These are phyloP conservation scores for Fusarium sp. DNA, from an alignment of 2,329 filamentous ascomycete genomes.

Conservation along the genomic window DNA sequence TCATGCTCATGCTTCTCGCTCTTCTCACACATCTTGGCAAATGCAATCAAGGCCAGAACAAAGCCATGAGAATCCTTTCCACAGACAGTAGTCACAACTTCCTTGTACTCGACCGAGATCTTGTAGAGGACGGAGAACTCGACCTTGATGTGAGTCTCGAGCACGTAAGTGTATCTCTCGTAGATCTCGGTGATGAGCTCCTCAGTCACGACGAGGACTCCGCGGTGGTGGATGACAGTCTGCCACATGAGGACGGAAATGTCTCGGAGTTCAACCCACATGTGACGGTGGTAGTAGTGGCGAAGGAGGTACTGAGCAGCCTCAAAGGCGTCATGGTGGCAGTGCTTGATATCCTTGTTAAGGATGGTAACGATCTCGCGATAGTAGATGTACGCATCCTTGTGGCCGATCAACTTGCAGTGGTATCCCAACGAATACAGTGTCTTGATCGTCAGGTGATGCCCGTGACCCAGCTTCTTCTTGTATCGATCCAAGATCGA, in stretches of 20 bases:
- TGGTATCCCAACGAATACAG: slow-evolving; percentile 44
- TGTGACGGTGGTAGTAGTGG: slow-evolving; percentile 54
- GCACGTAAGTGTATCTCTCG: slow-evolving; percentile 56
- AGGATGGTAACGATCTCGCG: slow-evolving; percentile 49
- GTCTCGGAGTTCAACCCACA: slow-evolving; percentile 56
- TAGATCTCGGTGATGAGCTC: slow-evolving; percentile 53
- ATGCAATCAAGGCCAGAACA: slow-evolving; percentile 47
- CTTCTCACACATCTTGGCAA: slow-evolving; percentile 57
- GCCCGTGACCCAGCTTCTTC: slow-evolving; percentile 36
- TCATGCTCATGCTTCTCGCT: slow-evolving; percentile 54
- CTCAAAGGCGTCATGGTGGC: slow-evolving; percentile 54
- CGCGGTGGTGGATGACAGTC: slow-evolving; percentile 48
- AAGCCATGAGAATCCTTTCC: slow-evolving; percentile 43
- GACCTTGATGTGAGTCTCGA: slow-evolving; percentile 54
- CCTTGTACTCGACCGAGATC: slow-evolving; percentile 58
- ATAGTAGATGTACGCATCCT: slow-evolving; percentile 49
- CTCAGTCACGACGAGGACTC: slow-evolving; percentile 50
- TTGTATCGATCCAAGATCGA: slow-evolving; percentile 48
- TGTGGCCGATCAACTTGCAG: slow-evolving; percentile 41
- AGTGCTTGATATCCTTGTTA: slow-evolving; percentile 45
- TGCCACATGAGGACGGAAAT: slow-evolving; percentile 58
- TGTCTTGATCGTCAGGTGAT: slow-evolving; percentile 48
- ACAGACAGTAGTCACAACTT: slow-evolving; percentile 53
- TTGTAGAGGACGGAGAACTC: slow-evolving; percentile 54
- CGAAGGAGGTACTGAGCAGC: slow-evolving; percentile 55